phyloP scores from a whole-genome alignment of 192 early-diverging fungal genomes.

The Coemansia sp. region DNA sequence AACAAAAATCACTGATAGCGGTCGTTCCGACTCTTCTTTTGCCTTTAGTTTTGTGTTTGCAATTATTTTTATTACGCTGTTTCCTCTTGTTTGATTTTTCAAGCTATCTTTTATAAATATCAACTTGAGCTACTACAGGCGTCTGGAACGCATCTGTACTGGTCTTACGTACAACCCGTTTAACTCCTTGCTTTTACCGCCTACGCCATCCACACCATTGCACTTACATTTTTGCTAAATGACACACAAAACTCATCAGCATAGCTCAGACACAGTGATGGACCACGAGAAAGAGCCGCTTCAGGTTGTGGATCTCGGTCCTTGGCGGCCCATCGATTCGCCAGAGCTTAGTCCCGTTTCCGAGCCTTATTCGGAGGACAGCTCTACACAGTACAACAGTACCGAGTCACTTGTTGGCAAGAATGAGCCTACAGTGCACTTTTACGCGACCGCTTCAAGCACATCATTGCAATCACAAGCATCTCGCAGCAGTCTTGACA shows the following conservation, averaged over 20 bases:
- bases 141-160: not conserved
- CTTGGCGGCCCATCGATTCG: not conserved
- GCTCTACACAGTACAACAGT: constrained; percentile 10
- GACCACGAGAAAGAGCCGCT: not conserved
- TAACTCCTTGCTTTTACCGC: not conserved
- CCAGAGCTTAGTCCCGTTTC: constrained; percentile 10
- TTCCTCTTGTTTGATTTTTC: not conserved
- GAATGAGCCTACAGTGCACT: not conserved
- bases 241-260: not conserved
- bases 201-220: not conserved
- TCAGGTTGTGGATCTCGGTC: constrained; percentile 1
- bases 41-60: not conserved
- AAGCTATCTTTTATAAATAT: too few relatives aligned
- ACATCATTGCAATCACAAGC: constrained; percentile 6
- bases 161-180: not conserved
- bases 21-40: not conserved
- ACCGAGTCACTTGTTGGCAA: constrained; percentile 24
- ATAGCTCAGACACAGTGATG: not conserved
- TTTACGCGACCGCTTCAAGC: constrained; percentile 3
- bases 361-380: constrained; percentile 3
- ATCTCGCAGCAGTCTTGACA: constrained; percentile 2
- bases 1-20: not conserved
- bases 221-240: not conserved
- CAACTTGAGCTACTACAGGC: not conserved
- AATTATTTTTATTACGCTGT: constrained; percentile 3